A percentile compares a stretch with the other conserved stretches of the same genome.
These are phyloP conservation scores for Pythium periplocum DNA, from an alignment of 352 stramenopile species.

Conservation along the genomic window DNA sequence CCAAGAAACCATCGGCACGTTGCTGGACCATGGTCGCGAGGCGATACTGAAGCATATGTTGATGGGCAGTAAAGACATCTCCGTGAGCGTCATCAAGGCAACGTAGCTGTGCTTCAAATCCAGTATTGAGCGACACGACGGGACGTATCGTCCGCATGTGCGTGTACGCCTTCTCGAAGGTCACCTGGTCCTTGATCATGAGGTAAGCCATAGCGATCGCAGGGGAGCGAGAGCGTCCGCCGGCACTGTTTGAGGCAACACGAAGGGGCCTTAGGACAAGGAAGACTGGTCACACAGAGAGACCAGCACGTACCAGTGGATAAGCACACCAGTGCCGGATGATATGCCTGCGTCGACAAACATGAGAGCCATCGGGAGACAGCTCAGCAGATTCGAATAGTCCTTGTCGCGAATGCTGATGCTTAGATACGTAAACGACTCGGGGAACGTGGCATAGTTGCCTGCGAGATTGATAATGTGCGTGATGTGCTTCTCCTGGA, in stretches of 20 bases:
- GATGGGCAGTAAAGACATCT: slow-evolving; percentile 74
- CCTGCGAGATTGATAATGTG: slow-evolving; percentile 86
- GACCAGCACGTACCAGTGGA: slow-evolving; percentile 56
- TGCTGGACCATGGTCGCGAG: slow-evolving; percentile 31
- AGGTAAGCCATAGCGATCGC: slow-evolving; percentile 75
- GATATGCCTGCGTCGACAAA: slow-evolving; percentile 75
- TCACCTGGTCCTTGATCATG: slow-evolving; percentile 61
- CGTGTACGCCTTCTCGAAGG: slow-evolving; percentile 36
- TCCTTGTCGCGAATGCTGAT: slow-evolving; percentile 89
- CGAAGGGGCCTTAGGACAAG: neutral
- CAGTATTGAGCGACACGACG: slow-evolving; percentile 68
- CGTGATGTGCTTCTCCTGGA: slow-evolving; percentile 70
- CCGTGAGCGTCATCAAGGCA: slow-evolving; percentile 59
- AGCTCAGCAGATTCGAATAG: slow-evolving; percentile 85
- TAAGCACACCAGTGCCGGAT: slow-evolving; percentile 56
- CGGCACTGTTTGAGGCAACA: slow-evolving; percentile 25
- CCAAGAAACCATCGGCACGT: slow-evolving; percentile 26
- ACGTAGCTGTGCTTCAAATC: slow-evolving; percentile 83
- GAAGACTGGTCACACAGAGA: neutral
- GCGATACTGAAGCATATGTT: slow-evolving; percentile 55
- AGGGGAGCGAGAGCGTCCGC: slow-evolving; percentile 78
- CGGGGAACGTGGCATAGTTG: slow-evolving; percentile 81
- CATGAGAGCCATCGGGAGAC: slow-evolving; percentile 60
- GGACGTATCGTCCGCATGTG: slow-evolving; percentile 56
- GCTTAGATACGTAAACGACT: slow-evolving; percentile 87